Evolutionary conservation across 176 grass and related monocot genomes (phyloP).

Genomic region (Cenchrus fungigraminus): DNA sequence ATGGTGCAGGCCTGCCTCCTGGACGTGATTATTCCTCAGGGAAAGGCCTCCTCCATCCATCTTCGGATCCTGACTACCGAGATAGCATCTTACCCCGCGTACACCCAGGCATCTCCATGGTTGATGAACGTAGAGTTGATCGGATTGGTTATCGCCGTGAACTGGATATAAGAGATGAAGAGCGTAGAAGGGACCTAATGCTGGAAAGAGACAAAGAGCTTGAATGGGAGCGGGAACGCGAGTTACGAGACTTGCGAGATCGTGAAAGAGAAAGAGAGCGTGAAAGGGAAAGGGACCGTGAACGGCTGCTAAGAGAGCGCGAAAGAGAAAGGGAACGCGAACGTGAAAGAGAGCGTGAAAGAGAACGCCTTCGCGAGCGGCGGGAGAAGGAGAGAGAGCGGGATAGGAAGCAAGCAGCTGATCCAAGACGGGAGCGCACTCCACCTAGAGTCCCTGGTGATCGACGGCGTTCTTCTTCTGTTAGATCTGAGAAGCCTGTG

Average conservation of each 20-base stretch:
- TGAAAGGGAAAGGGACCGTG: constrained; percentile 57
- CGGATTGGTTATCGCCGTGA: constrained; percentile 65
- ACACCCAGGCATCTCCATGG: constrained; percentile 73
- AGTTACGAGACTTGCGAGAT: constrained; percentile 48
- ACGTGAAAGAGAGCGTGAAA: constrained; percentile 66
- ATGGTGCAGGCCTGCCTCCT: constrained; percentile 69
- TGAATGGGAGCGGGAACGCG: constrained; percentile 46
- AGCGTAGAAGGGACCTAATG: constrained; percentile 66
- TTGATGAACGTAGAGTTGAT: constrained; percentile 69
- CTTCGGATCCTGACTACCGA: constrained; percentile 71
- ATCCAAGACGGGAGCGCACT: constrained; percentile 76
- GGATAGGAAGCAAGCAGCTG: constrained; percentile 70
- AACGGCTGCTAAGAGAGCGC: constrained; percentile 46
- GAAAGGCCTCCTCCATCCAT: constrained; percentile 67
- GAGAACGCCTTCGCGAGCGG: constrained; percentile 70
- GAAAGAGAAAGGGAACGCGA: constrained; percentile 66
- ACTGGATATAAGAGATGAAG: constrained; percentile 89
- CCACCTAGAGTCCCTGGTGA: constrained; percentile 69
- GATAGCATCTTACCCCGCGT: constrained; percentile 54
- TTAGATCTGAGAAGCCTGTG: constrained; percentile 71
- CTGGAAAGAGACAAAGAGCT: constrained; percentile 61
- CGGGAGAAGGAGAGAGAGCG: constrained; percentile 86
- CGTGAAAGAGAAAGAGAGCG: constrained; percentile 57
- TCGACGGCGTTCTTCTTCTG: constrained; percentile 68
- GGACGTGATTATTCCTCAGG: constrained; percentile 84